Evolutionary conservation across 1,284 basidiomycete species (phyloP).

Genomic region (Coniophora puteana): DNA sequence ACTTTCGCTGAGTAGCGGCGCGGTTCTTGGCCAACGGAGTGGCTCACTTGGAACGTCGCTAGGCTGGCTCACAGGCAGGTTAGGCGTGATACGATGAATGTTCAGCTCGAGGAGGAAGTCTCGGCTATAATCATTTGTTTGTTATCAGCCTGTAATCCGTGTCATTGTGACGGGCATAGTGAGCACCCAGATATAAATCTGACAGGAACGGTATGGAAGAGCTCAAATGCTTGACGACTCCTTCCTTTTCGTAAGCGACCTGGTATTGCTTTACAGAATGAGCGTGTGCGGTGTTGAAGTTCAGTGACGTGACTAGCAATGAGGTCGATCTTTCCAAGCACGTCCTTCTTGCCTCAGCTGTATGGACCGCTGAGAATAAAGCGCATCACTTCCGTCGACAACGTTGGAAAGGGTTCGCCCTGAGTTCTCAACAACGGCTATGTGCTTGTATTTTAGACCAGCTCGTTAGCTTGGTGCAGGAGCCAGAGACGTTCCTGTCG

Average conservation of each 20-base stretch:
- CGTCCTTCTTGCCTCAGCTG: no score
- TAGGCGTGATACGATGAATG: conserved; percentile 40
- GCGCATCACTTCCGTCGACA: no score
- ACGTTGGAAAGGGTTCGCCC: no score
- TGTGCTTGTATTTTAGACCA: neutral
- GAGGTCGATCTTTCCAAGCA: no score
- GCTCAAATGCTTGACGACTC: no score
- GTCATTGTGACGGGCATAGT: neutral
- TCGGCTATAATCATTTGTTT: neutral
- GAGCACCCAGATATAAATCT: neutral
- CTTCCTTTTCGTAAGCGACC: no score
- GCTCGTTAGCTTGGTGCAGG: conserved; percentile 13
- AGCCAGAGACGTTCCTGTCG: conserved; percentile 22
- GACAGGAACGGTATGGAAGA: no score
- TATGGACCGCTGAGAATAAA: no score
- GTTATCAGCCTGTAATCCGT: conserved; percentile 1
- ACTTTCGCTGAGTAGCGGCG: conserved; percentile 61
- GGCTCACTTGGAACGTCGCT: conserved; percentile 67
- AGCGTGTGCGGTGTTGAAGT: no score
- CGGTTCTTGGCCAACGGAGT: conserved; percentile 54
- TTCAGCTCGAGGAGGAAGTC: neutral
- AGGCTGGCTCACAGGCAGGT: conserved; percentile 73
- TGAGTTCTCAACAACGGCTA: neutral
- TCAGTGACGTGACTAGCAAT: no score
- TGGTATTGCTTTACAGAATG: no score